These are phyloP conservation scores for Crithidia bombi DNA, from an alignment of 208 protist genomes.

Conservation along the genomic window DNA sequence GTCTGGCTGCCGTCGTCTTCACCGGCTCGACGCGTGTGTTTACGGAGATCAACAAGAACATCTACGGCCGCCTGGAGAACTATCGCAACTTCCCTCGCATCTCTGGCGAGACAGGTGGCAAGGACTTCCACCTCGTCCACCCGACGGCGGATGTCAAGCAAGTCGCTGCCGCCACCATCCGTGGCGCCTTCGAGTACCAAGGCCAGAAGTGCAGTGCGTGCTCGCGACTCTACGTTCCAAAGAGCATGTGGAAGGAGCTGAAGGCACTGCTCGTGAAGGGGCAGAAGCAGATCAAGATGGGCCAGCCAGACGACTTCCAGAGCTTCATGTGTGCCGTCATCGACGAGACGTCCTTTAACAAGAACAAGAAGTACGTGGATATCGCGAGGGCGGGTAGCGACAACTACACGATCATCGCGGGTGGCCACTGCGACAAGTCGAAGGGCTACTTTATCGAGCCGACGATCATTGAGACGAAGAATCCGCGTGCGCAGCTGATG, in stretches of 20 bases:
- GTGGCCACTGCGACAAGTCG: conserved; percentile 75
- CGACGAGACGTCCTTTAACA: conserved; percentile 93
- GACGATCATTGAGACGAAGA: conserved; percentile 94
- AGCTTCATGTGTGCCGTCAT: conserved; percentile 97
- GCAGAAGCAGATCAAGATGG: conserved; percentile 94
- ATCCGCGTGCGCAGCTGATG: conserved; percentile 91
- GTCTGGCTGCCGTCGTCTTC: conserved; percentile 95
- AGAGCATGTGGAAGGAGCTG: conserved; percentile 87
- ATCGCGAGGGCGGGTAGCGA: conserved; percentile 82
- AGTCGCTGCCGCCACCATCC: conserved; percentile 85
- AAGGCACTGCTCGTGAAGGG: conserved; percentile 82
- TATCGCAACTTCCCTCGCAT: conserved; percentile 96
- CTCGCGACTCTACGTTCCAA: conserved; percentile 94
- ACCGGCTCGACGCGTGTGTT: conserved; percentile 96
- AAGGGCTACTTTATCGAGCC: conserved; percentile 96
- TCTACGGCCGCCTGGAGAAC: conserved; percentile 88
- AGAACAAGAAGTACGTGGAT: conserved; percentile 95
- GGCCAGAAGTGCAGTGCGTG: conserved; percentile 98
- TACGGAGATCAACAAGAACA: conserved; percentile 91
- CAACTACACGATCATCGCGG: conserved; percentile 76
- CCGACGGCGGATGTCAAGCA: conserved; percentile 86
- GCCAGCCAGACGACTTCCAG: conserved; percentile 90
- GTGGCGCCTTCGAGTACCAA: conserved; percentile 97
- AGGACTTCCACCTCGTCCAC: conserved; percentile 98
- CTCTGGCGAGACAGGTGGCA: conserved; percentile 96